phyloP scores from a whole-genome alignment of 2,329 filamentous ascomycete species.

The Rosellinia necatrix region DNA sequence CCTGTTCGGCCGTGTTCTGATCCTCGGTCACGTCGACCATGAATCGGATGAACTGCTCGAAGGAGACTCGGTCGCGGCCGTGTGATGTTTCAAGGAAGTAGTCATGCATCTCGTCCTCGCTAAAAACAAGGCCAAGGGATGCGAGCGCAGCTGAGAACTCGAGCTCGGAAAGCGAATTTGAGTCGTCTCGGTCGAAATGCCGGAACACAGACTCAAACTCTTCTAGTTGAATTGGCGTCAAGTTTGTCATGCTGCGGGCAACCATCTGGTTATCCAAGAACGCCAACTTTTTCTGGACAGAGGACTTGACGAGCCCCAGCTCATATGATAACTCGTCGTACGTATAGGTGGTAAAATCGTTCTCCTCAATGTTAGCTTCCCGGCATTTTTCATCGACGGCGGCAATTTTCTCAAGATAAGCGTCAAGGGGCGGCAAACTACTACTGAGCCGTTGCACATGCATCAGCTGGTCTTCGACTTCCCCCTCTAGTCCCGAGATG shows the following conservation, averaged over 20 bases:
- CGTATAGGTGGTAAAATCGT: constrained; percentile 99
- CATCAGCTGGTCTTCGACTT: constrained; percentile 90
- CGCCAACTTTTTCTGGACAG: constrained; percentile 92
- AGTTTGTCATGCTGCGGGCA: constrained; percentile 96
- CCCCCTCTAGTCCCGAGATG: constrained; percentile 95
- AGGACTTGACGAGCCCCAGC: constrained; percentile 85
- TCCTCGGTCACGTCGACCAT: constrained; percentile 99
- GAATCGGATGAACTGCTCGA: constrained; percentile 98
- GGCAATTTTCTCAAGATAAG: constrained; percentile 86
- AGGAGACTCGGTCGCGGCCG: constrained; percentile 80
- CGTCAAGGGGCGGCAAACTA: constrained; percentile 85
- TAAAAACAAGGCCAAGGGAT: constrained; percentile 93
- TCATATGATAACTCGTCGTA: constrained; percentile 97
- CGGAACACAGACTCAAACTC: constrained; percentile 98
- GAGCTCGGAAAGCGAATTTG: constrained; percentile 87
- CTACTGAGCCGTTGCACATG: constrained; percentile 86
- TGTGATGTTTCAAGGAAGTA: constrained; percentile 88
- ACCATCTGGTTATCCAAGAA: constrained; percentile 99
- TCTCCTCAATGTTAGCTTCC: constrained; percentile 98
- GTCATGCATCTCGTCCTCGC: constrained; percentile 97
- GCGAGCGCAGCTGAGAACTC: constrained; percentile 96
- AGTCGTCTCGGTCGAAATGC: constrained; percentile 93
- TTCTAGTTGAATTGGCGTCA: constrained; percentile 96
- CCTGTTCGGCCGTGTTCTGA: constrained; percentile 97
- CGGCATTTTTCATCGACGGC: constrained; percentile 85